Evolutionary conservation across 257 asterid species (phyloP), one percentile per base, ranked within the genome.

Genomic region (Vinca minor): DNA sequence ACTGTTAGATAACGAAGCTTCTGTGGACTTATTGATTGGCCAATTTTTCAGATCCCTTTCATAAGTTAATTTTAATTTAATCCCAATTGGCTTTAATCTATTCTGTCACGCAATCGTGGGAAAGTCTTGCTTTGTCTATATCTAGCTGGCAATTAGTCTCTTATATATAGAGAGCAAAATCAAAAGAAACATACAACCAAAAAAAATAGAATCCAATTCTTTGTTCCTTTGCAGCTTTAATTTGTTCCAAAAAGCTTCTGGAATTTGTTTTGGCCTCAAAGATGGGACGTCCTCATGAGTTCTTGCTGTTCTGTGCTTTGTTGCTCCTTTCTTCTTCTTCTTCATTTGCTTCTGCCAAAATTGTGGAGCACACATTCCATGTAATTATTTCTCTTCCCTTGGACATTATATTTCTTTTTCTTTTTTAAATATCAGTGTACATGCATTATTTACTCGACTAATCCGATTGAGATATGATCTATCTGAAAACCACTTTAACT

Each of bases 351-450:
- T 81, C 83, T 1, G 93, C 91, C 62, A 84, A 80, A 11, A 71
- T 78, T 7, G 93, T 87, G 0, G 91, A 87, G 69, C 91, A 87
- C 67, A 45, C 95, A 11, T 85, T 87, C 59, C 72, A 82, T 8
- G 95, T 87, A 85, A 73, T 44, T n/a, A n/a, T n/a, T 46, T 69
- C 10, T 69, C 49, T 34, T 62, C 10, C 2, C 34, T 45, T 10
- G 21, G 28, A 0, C 61, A 26, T 21, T 21, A 18, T 49, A 12
- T 49, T 49, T 23, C 13, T 49, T 34, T 34, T 2, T 34, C 38
- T 34, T 34, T 34, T 34, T n/a, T n/a, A n/a, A n/a, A n/a, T n/a
- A n/a, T n/a, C n/a, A n/a, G n/a, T n/a, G n/a, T n/a, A 34, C n/a
- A n/a, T n/a, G n/a, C n/a, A n/a, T n/a, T n/a, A n/a, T n/a, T n/a